Conservation (phyloP, 2,329 filamentous ascomycete species). For the Penicillium brevicompactum region DNA sequence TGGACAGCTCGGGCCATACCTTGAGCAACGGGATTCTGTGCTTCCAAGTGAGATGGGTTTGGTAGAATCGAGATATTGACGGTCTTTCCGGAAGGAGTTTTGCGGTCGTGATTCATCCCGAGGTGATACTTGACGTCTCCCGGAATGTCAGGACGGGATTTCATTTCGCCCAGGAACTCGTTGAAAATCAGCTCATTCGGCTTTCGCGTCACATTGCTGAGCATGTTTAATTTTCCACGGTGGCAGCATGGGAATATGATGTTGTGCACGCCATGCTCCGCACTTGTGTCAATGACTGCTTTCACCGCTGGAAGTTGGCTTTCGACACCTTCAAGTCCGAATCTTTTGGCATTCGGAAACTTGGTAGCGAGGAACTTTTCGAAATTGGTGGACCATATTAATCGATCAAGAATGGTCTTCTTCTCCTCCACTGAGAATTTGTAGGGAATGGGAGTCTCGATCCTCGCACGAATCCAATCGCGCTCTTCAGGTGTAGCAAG, state of each 20-base stretch:
- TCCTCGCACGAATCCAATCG: slow-evolving; percentile 94
- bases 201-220: slow-evolving; percentile 98
- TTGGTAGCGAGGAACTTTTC: slow-evolving; percentile 94
- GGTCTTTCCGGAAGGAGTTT: slow-evolving; percentile 95
- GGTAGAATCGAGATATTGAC: slow-evolving; percentile 97
- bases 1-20: slow-evolving; percentile 97
- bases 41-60: slow-evolving; percentile 97
- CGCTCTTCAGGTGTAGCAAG: slow-evolving; percentile 96
- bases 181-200: slow-evolving; percentile 99
- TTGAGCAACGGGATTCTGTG: slow-evolving; percentile 94
- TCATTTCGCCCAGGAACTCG: slow-evolving; percentile 87
- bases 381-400: slow-evolving; percentile 99
- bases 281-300: slow-evolving; percentile 94
- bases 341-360: slow-evolving; percentile 99
- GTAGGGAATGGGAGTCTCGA: slow-evolving; percentile 92
- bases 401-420: slow-evolving; percentile 90
- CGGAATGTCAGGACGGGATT: slow-evolving; percentile 90
- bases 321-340: slow-evolving; percentile 96
- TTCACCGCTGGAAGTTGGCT: slow-evolving; percentile 99
- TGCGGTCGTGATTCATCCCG: slow-evolving; percentile 99
- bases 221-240: slow-evolving; percentile 94
- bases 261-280: slow-evolving; percentile 98
- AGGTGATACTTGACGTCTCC: slow-evolving; percentile 99
- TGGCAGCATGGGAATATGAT: slow-evolving; percentile 95
- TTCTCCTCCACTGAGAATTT: slow-evolving; percentile 99